Percentiles rank a stretch among this genome's conserved stretches.
Evolutionary conservation across 805 yeast genomes (phyloP).

Genomic region (Zygosaccharomyces bailii): DNA sequence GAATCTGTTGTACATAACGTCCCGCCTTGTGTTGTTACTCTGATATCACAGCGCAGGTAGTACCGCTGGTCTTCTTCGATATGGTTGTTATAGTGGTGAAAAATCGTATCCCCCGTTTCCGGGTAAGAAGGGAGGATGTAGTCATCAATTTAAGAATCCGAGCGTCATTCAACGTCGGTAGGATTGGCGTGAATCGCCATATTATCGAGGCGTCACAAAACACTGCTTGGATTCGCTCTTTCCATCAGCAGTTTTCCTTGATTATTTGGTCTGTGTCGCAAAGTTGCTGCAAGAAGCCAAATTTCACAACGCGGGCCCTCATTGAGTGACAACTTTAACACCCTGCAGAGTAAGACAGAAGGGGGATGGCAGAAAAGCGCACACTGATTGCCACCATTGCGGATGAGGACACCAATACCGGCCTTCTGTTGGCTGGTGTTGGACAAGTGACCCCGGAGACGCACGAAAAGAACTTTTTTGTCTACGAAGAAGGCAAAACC

Average conservation of each 20-base stretch:
- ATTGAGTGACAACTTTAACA: background rate
- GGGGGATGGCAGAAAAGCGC: slow-evolving; percentile 50
- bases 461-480: slow-evolving; percentile 66
- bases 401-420: slow-evolving; percentile 97
- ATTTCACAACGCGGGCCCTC: slow-evolving; percentile 6
- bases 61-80: too few relatives aligned
- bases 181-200: too few relatives aligned
- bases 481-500: slow-evolving; percentile 77
- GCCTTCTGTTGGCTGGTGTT: slow-evolving; percentile 89
- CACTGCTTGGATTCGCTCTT: too few relatives aligned
- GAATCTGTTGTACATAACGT: background rate
- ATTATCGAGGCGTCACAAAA: too few relatives aligned
- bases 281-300: slow-evolving; percentile 4
- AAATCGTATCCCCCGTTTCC: background rate
- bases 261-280: background rate
- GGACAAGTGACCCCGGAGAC: slow-evolving; percentile 66
- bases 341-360: background rate
- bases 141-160: too few relatives aligned
- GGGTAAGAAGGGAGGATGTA: too few relatives aligned
- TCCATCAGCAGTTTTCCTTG: background rate
- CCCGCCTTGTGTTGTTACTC: background rate
- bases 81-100: too few relatives aligned
- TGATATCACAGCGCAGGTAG: background rate
- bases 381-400: slow-evolving; percentile 90
- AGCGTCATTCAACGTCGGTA: too few relatives aligned